Evolutionary conservation across 495 filamentous ascomycete species (phyloP).

Genomic region (Penicillium samsonianum): DNA sequence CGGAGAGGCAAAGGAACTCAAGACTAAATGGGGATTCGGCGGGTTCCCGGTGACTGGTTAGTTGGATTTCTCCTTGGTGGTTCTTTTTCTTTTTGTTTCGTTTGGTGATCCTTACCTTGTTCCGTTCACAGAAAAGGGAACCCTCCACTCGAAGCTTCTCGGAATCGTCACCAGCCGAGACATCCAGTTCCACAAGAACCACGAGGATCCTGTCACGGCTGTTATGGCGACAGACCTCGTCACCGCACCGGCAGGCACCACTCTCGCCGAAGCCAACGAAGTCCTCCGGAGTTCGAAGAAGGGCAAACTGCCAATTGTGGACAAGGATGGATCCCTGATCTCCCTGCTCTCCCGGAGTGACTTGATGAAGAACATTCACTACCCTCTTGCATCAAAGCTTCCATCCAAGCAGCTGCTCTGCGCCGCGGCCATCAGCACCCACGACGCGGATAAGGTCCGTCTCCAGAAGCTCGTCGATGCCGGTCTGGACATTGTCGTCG

Average conservation of each 20-base stretch:
- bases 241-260: slow-evolving; percentile 84
- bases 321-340: slow-evolving; percentile 79
- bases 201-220: slow-evolving; percentile 70
- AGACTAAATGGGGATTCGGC: slow-evolving; percentile 98
- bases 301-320: slow-evolving; percentile 97
- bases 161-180: slow-evolving; percentile 97
- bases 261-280: slow-evolving; percentile 82
- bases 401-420: slow-evolving; percentile 97
- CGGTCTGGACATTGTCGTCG: slow-evolving; percentile 90
- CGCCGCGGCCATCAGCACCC: slow-evolving; percentile 91
- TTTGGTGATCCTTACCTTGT: background rate
- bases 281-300: slow-evolving; percentile 96
- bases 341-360: slow-evolving; percentile 96
- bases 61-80: slow-evolving; percentile 28
- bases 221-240: slow-evolving; percentile 97
- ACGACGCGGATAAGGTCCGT: slow-evolving; percentile 84
- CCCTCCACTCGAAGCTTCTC: slow-evolving; percentile 88
- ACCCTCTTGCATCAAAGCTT: slow-evolving; percentile 93
- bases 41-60: slow-evolving; percentile 98
- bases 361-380: slow-evolving; percentile 98
- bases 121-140: slow-evolving; percentile 73
- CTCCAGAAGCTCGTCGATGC: slow-evolving; percentile 89
- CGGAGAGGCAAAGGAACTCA: slow-evolving; percentile 85
- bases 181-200: slow-evolving; percentile 84
- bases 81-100: too few species aligned